Evolutionary conservation across 139 green algal genomes (phyloP), one percentile per base, ranked within the genome.

Genomic region (Coelastrella sp.): DNA sequence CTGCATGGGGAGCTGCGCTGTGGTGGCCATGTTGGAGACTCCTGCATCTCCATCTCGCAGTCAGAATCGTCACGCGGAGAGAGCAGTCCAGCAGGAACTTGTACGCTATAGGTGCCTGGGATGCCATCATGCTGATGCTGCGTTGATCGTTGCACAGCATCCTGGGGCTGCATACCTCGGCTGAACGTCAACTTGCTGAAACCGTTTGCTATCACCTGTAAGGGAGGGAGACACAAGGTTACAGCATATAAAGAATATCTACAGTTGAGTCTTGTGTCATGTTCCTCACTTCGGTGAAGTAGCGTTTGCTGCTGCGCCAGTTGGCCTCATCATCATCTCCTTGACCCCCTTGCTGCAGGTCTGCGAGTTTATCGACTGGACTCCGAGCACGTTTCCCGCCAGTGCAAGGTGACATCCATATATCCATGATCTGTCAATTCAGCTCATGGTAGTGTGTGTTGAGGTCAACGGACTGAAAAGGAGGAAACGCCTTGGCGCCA

Each of bases 101-200:
- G 59, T 17, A 86, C 7, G 17, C 63, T 19, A 57, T n/a, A 74
- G 82, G 63, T 59, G 9, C 27, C 27, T 35, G 25, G 8, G 27
- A 17, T 80, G 70, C 15, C 19, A 25, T 19, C 70, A 24, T 70
- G 19, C 61, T 80, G 56, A 14, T 74, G 66, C 84, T 78, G 49
- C n/a, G 17, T 57, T 8, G 24, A 35, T 68, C 68, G 78, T 24
- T 61, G 19, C 7, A 11, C 49, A 27, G 12, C 49, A n/a, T 83
- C 19, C 19, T 24, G 10, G 22, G 22, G 82, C 65, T 86, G 82
- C 66, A 80, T 27, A 60, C 58, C 72, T 49, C 25, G 12, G 58
- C 24, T 20, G n/a, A 90, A 90, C 25, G 49, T 90, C 57, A 90
- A 73, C 63, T 81, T 81, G 85, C 85, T 90, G 85, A 90, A 84